Evolutionary conservation across 1,284 basidiomycete species (phyloP), one percentile per base, ranked within the genome.

Genomic region (Cryptococcus jaspeensis): DNA sequence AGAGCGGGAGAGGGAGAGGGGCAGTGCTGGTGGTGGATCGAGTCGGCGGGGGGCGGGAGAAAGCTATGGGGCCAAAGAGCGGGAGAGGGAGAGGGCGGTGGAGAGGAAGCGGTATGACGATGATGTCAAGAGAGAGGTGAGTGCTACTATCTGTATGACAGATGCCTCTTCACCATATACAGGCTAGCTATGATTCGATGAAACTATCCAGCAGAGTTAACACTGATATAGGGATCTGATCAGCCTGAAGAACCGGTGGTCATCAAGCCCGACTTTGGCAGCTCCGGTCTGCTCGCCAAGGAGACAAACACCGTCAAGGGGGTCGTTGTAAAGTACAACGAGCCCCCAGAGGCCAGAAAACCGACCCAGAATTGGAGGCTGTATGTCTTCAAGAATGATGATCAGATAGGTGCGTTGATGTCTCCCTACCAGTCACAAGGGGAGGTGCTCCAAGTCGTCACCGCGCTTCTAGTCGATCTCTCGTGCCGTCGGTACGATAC

Each of bases 331-430:
- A 99, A 99, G 76, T 99, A 99, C 74, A 95, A 98, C 67, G 96
- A 99, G 76, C 96, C 96, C 12, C 92, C 95, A 1, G 96, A 99
- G 80, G 96, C 96, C 23, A 82, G 94, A 62, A 96, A 94, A 71
- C 95, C 96, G 4, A 79, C 83, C 2, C 78, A 88, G 39, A 89
- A 88, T 22, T 99, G 96, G 96, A 82, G 96, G 69, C 71, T 99
- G 60, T 99, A 98, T 73, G 93, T 97, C 40, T 99, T 98, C 83
- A 97, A 97, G 76, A 93, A 90, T 22, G 84, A 84, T 52, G 91
- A 96, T 65, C 90, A 97, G 82, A 82, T 88, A 52, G 93, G 94
- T 94, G 72, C 77, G 89, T 81, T 53, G 4, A 11, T 36, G 13
- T n/a, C 9, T 15, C 28, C n/a, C 20, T 52, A n/a, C n/a, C n/a